Conservation (phyloP, 2,329 filamentous ascomycete species). For the Venturia pyrina region DNA sequence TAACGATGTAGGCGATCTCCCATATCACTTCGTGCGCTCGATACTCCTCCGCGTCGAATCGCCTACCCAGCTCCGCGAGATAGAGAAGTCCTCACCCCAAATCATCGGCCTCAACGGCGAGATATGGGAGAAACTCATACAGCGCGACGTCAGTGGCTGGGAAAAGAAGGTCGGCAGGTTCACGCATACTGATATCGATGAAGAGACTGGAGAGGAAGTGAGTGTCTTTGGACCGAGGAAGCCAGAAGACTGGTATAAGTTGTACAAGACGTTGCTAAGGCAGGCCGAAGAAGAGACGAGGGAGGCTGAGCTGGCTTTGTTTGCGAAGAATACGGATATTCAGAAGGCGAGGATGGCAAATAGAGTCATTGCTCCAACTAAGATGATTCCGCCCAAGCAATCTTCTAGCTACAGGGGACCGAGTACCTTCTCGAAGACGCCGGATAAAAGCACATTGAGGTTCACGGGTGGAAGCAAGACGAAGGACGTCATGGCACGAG, state of each 20-base stretch:
- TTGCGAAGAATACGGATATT: neutral
- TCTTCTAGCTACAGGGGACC: neutral
- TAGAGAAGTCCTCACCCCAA: conserved; percentile 6
- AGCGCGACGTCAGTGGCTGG: conserved; percentile 12
- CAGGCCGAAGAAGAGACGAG: conserved; percentile 7
- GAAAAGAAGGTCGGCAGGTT: conserved; percentile 1
- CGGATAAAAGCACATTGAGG: conserved; percentile 7
- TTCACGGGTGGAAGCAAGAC: conserved; percentile 10
- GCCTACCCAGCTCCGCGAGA: conserved; percentile 5
- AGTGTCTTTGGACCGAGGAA: conserved; percentile 1
- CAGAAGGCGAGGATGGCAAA: neutral
- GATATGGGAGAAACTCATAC: conserved; percentile 11
- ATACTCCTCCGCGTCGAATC: conserved; percentile 9
- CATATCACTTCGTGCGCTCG: conserved; percentile 2
- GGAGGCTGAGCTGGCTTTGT: conserved; percentile 6
- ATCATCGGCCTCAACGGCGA: conserved; percentile 6
- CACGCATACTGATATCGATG: neutral
- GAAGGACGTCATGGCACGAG: conserved; percentile 3
- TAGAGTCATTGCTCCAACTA: conserved; percentile 6
- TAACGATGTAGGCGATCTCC: conserved; percentile 2
- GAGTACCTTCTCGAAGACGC: conserved; percentile 4
- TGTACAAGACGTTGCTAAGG: conserved; percentile 8
- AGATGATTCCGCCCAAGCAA: conserved; percentile 2
- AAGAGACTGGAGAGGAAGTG: neutral
- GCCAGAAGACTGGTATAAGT: conserved; percentile 4